phyloP scores from a whole-genome alignment of 2,329 filamentous ascomycete species.

The Epichloe uncinata region DNA sequence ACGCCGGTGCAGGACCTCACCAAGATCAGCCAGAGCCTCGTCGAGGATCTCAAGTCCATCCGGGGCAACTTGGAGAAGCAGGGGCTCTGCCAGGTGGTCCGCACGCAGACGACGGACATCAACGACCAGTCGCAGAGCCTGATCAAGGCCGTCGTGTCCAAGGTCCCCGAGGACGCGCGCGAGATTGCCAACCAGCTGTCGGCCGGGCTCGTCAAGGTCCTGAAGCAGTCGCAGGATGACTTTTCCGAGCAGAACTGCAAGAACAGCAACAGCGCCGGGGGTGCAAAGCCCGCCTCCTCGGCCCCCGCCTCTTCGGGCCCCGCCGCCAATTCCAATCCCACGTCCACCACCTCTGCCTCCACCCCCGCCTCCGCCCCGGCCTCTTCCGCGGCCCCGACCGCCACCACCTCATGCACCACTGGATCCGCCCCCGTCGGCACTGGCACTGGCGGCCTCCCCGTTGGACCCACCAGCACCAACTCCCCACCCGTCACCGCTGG shows the following conservation, averaged over 20 bases:
- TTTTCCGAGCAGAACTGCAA: constrained; percentile 17
- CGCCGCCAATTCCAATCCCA: neutral
- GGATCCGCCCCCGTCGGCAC: neutral
- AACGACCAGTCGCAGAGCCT: constrained; percentile 12
- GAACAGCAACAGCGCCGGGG: constrained; percentile 4
- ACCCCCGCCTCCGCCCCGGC: neutral
- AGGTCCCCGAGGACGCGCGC: constrained; percentile 16
- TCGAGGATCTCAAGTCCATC: constrained; percentile 13
- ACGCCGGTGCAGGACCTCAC: constrained; percentile 11
- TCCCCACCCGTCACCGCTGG: neutral
- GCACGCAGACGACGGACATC: constrained; percentile 11
- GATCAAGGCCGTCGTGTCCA: constrained; percentile 16
- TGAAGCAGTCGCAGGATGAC: constrained; percentile 9
- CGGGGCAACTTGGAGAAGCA: constrained; percentile 14
- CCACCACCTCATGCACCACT: neutral
- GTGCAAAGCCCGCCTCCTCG: neutral
- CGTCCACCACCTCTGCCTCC: neutral
- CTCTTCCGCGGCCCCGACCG: neutral
- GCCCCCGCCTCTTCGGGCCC: neutral
- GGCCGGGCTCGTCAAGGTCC: constrained; percentile 9
- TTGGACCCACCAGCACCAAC: neutral
- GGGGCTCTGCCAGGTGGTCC: constrained; percentile 14
- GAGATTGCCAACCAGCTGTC: constrained; percentile 14
- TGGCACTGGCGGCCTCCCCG: constrained; percentile 1
- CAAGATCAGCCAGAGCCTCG: constrained; percentile 11